These are phyloP conservation scores for Singerocomus rubriflavus DNA, from an alignment of 1,284 basidiomycete species.

Conservation along the genomic window DNA sequence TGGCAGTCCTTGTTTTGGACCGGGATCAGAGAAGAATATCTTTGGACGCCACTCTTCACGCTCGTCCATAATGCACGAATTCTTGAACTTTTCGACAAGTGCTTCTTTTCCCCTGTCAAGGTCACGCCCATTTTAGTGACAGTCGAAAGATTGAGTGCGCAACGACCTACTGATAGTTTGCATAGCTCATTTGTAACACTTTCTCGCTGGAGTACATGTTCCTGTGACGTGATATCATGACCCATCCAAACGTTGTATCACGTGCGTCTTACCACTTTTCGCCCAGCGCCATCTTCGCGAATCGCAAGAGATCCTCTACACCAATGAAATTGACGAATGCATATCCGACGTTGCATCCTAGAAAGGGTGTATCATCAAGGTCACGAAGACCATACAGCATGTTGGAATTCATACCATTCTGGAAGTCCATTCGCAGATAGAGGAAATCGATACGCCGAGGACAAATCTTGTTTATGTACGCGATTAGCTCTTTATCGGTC, in stretches of 20 bases:
- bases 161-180: constrained; percentile 73
- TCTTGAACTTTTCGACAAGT: constrained; percentile 82
- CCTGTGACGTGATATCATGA: constrained; percentile 40
- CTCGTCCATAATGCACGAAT: constrained; percentile 83
- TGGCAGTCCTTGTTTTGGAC: constrained; percentile 66
- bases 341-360: constrained; percentile 84
- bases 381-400: background rate
- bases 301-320: constrained; percentile 69
- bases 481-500: constrained; percentile 70
- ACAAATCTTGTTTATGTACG: constrained; percentile 66
- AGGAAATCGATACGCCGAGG: constrained; percentile 76
- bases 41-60: constrained; percentile 77
- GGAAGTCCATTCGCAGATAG: constrained; percentile 82
- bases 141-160: constrained; percentile 3
- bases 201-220: constrained; percentile 88
- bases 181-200: constrained; percentile 82
- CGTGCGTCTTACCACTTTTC: constrained; percentile 61
- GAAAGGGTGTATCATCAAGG: constrained; percentile 14
- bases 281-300: constrained; percentile 70
- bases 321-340: constrained; percentile 85
- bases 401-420: constrained; percentile 53
- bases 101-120: constrained; percentile 74
- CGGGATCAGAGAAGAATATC: constrained; percentile 74
- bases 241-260: constrained; percentile 2
- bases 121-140: constrained; percentile 7